These are phyloP conservation scores for Ophiocordyceps unilateralis DNA, from an alignment of 2,329 filamentous ascomycete species.

Conservation along the genomic window DNA sequence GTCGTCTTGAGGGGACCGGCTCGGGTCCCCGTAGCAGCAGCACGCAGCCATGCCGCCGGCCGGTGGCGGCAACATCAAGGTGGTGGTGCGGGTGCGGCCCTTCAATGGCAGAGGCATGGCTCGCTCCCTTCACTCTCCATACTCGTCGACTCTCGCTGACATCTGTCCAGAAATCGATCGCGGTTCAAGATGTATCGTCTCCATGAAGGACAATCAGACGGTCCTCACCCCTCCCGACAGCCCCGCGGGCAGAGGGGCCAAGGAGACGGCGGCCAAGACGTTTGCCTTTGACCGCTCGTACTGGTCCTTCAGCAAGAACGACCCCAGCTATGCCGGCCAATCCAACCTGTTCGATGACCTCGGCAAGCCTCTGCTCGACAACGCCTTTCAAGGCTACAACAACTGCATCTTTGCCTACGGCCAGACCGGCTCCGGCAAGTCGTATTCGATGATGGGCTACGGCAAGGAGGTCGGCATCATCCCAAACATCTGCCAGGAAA, in stretches of 20 bases:
- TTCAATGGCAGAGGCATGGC: constrained; percentile 80
- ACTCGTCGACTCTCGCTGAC: constrained; percentile 6
- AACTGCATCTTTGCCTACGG: constrained; percentile 99
- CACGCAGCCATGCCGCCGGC: constrained; percentile 24
- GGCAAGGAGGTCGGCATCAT: constrained; percentile 92
- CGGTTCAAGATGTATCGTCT: constrained; percentile 87
- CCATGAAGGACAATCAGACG: constrained; percentile 90
- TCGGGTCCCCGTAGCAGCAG: no score
- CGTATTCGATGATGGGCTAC: constrained; percentile 99
- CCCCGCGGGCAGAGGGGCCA: constrained; percentile 43
- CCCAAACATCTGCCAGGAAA: constrained; percentile 89
- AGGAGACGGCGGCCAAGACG: constrained; percentile 57
- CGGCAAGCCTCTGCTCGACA: constrained; percentile 80
- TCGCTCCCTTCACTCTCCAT: neutral
- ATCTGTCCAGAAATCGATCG: constrained; percentile 59
- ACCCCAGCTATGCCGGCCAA: constrained; percentile 74
- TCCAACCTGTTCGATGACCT: constrained; percentile 77
- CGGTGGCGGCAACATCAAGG: constrained; percentile 96
- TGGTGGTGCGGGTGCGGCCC: constrained; percentile 89
- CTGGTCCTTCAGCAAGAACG: constrained; percentile 85
- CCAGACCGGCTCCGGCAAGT: constrained; percentile 96
- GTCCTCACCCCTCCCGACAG: constrained; percentile 59
- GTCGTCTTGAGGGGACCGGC: no score
- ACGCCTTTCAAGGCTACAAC: constrained; percentile 97
- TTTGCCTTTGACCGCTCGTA: constrained; percentile 97